Evolutionary conservation across 768 basidiomycete species (phyloP).

Genomic region (Leucosporidium yakuticum): DNA sequence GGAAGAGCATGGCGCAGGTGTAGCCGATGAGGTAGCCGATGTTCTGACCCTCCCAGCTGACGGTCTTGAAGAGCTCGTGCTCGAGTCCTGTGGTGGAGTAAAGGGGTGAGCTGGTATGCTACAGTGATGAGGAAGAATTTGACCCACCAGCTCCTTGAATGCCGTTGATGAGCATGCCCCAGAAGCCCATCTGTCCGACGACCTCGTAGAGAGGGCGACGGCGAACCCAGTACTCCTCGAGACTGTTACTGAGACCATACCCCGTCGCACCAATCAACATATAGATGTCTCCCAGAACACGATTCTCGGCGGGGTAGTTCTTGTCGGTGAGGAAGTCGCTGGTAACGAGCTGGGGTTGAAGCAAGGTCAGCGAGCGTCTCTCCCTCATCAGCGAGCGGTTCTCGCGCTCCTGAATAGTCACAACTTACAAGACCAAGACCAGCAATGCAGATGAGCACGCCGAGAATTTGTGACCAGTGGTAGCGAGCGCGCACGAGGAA

Average conservation of each 20-base stretch:
- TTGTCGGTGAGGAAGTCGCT: slow-evolving; percentile 34
- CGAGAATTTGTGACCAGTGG: slow-evolving; percentile 35
- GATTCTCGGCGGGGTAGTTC: slow-evolving; percentile 15
- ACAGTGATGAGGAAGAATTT: too few relatives aligned
- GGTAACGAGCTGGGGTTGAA: slow-evolving; percentile 24
- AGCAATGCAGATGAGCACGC: slow-evolving; percentile 36
- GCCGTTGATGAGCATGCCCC: slow-evolving; percentile 35
- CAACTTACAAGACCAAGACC: slow-evolving; percentile 32
- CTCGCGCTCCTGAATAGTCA: too few relatives aligned
- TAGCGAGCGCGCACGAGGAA: slow-evolving; percentile 33
- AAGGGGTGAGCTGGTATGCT: too few relatives aligned
- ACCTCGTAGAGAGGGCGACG: slow-evolving; percentile 38
- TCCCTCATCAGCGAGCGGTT: too few relatives aligned
- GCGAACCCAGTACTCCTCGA: slow-evolving; percentile 38
- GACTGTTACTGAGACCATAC: slow-evolving; percentile 32
- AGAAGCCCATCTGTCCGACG: slow-evolving; percentile 39
- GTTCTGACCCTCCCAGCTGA: slow-evolving; percentile 33
- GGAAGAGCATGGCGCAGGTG: slow-evolving; percentile 34
- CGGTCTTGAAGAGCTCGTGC: slow-evolving; percentile 27
- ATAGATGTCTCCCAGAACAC: slow-evolving; percentile 29
- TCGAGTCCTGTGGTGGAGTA: slow-evolving; percentile 20
- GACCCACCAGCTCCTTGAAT: slow-evolving; percentile 32
- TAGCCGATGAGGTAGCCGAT: slow-evolving; percentile 35
- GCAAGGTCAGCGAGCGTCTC: not conserved
- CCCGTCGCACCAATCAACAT: slow-evolving; percentile 33